Base-by-base conservation (phyloP, 139 green algal genomes). In the Chlorella vulgaris region DNA sequence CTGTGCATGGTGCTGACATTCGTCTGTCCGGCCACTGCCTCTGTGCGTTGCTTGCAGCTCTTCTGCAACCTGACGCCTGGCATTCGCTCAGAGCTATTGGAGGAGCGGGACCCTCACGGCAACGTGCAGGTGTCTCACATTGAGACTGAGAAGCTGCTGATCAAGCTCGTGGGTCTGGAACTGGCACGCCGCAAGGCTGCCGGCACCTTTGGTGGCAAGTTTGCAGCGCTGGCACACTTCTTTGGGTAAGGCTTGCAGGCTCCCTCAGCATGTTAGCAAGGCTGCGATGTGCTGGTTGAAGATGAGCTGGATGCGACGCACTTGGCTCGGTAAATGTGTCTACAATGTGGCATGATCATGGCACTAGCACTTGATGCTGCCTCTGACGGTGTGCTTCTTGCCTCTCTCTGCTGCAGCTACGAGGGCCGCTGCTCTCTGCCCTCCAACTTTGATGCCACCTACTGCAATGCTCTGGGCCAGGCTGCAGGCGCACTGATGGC, bases 361-460 rank as follows among this genome's bases (percentile, higher is more conserved):
- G n/a, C n/a, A n/a, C n/a, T n/a, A n/a, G n/a, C n/a, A n/a, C n/a
- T n/a, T n/a, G n/a, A 43, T 31, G 28, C 62, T 42, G 0, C 42
- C 29, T n/a, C 69, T 4, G n/a, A 3, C 18, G 28, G 26, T 7
- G 28, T 29, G 21, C 50, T 7, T 7, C 31, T 21, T 24, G 22
- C 40, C 28, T 60, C 50, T 31, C 71, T 21, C 4, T 21, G 31
- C 50, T 35, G 50, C 71, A 78, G 71, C 39, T 94, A 93, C 58
- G 89, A 94, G 81, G 90, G 90, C 31, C 85, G 91, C 47, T 93
- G 82, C 74, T 84, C 84, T 5, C 70, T 88, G 76, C 91, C 91
- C 78, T 89, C 87, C 76, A 93, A 94, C 78, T 94, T 94, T 74
- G 91, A 94, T 62, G 82, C 86, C 67, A 88, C 88, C 38, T 94